Base-by-base conservation (phyloP, 2,329 filamentous ascomycete species). In the Fusarium albosuccineum region DNA sequence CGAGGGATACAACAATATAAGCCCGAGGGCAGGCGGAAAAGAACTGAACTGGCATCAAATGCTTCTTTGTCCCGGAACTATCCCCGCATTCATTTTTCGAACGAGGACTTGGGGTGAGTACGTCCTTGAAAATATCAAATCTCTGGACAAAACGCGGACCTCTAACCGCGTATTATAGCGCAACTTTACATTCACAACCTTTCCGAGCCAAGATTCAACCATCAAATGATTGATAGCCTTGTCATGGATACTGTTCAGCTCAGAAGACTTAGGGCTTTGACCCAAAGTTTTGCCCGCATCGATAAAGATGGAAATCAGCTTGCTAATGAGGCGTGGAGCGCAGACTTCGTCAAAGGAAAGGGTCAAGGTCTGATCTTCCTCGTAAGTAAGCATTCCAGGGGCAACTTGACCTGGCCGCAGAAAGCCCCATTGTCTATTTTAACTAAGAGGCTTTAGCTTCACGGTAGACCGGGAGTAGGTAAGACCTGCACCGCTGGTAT, bases 401-500 rank as follows among this genome's bases (percentile, higher is more conserved):
- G n/a, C n/a, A n/a, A n/a, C n/a, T n/a, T n/a, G n/a, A n/a, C n/a
- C n/a, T n/a, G n/a, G n/a, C n/a, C n/a, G n/a, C n/a, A n/a, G n/a
- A n/a, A n/a, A n/a, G n/a, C n/a, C n/a, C n/a, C n/a, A n/a, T n/a
- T n/a, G n/a, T n/a, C n/a, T n/a, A n/a, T n/a, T n/a, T n/a, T n/a
- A n/a, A n/a, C n/a, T n/a, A n/a, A n/a, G n/a, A n/a, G n/a, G n/a
- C n/a, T n/a, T n/a, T n/a, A 51, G 48, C 48, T 51, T 30, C 71
- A 74, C 41, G 73, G 70, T 1, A 53, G 58, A 9, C 68, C 73
- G 4, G 73, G 70, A 1, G 70, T 74, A 2, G 72, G 73, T 2
- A 75, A 75, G 45, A 75, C 73, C 2, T 77, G 67, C 40, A 78
- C 76, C 2, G 72, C 73, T 30, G 77, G 75, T 76, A n/a, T n/a